Percentiles rank a stretch among this genome's conserved stretches.
Evolutionary conservation across 2,329 filamentous ascomycete genomes (phyloP).

Genomic region (Fusarium tanahbumbuense): DNA sequence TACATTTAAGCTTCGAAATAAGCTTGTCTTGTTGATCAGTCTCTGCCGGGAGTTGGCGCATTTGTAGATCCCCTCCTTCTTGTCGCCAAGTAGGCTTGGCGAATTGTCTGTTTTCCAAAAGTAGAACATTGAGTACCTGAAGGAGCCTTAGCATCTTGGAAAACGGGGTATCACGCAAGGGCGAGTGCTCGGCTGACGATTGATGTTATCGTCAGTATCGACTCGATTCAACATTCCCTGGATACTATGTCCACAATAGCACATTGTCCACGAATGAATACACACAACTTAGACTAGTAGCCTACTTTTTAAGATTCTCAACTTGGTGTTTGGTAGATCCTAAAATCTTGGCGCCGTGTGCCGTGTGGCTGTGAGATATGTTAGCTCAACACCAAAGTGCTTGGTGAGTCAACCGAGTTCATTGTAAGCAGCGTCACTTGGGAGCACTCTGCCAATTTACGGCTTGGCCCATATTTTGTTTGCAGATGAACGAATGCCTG

Average conservation of each 20-base stretch:
- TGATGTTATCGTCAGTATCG: conserved; percentile 10
- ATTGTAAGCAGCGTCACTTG: conserved; percentile 2
- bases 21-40: conserved; percentile 40
- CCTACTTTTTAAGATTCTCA: not conserved
- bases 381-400: conserved; percentile 20
- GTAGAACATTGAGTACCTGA: not conserved
- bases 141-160: not conserved
- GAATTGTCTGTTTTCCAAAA: not conserved
- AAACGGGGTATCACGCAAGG: conserved; percentile 1
- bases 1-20: conserved; percentile 43
- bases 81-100: conserved; percentile 16
- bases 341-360: conserved; percentile 21
- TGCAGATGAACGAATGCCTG: not conserved
- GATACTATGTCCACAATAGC: not conserved
- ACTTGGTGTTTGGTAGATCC: not conserved
- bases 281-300: not conserved
- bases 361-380: conserved; percentile 31
- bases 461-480: conserved; percentile 10
- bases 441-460: not conserved
- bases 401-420: conserved; percentile 25
- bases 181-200: conserved; percentile 23
- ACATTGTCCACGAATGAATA: not conserved
- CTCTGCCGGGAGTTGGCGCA: conserved; percentile 22
- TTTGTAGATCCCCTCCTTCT: conserved; percentile 18
- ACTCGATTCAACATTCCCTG: not conserved